Percentiles rank a stretch among this genome's conserved stretches.
These are phyloP conservation scores for Ulvella scutata DNA, from an alignment of 139 green algal genomes.

Conservation along the genomic window DNA sequence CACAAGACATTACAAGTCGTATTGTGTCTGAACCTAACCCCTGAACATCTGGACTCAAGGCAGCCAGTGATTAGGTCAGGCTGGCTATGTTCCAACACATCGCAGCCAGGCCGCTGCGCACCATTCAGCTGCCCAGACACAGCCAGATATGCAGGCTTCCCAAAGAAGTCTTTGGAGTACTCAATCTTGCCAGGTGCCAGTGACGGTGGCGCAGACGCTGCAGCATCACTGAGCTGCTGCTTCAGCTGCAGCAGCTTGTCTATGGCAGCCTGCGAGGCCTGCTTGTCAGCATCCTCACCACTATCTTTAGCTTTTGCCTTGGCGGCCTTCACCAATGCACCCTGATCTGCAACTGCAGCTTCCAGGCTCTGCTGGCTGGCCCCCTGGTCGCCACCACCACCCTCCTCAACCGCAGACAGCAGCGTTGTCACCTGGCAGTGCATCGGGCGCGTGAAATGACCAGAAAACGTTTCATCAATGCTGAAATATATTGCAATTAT, in stretches of 20 bases:
- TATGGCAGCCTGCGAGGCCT: constrained; percentile 10
- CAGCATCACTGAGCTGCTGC: constrained; percentile 3
- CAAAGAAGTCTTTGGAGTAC: constrained; percentile 60
- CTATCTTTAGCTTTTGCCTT: background rate
- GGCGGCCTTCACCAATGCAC: constrained; percentile 12
- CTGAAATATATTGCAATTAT: background rate
- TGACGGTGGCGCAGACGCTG: constrained; percentile 17
- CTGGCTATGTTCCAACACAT: too few relatives aligned
- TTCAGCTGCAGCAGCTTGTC: constrained; percentile 29
- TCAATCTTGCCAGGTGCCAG: constrained; percentile 24
- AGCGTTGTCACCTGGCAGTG: constrained; percentile 51
- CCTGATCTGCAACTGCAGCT: constrained; percentile 7
- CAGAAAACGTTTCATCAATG: background rate
- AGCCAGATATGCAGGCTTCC: constrained; percentile 41
- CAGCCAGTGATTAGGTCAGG: too few relatives aligned
- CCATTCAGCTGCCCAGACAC: constrained; percentile 61
- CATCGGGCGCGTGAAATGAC: too few relatives aligned
- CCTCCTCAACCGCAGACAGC: constrained; percentile 19
- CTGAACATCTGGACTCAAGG: too few relatives aligned
- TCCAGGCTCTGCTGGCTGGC: background rate
- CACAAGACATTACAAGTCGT: too few relatives aligned
- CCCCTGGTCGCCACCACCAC: background rate
- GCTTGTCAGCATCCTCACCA: constrained; percentile 7
- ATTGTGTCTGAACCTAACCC: too few relatives aligned
- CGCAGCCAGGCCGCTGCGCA: too few relatives aligned